Conservation (phyloP, 1,284 basidiomycete species). For the Sporisorium sorghi region DNA sequence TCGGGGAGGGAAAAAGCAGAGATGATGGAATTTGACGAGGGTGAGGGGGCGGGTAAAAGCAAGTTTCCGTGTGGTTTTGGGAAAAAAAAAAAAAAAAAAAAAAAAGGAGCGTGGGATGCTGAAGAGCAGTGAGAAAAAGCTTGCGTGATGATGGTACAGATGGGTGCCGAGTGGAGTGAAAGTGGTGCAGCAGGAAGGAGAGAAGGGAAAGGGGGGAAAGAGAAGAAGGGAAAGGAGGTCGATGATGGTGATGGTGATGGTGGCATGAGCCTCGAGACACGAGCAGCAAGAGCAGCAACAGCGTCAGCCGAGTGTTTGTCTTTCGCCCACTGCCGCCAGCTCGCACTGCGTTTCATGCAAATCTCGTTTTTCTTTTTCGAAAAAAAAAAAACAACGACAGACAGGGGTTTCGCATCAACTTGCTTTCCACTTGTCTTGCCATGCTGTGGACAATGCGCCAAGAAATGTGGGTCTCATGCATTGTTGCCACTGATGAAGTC, state of each 20-base stretch:
- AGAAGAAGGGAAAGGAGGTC: slow-evolving; percentile 1
- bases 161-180: neutral
- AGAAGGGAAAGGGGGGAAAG: neutral
- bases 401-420: slow-evolving; percentile 12
- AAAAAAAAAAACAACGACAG: neutral
- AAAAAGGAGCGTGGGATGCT: slow-evolving; percentile 34
- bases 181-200: neutral
- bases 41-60: neutral
- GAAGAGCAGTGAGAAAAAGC: slow-evolving; percentile 40
- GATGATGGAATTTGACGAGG: neutral
- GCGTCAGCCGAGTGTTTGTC: neutral
- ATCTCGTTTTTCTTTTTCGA: too few relatives aligned
- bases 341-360: slow-evolving; percentile 11
- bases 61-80: neutral
- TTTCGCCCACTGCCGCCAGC: slow-evolving; percentile 1
- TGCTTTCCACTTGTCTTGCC: neutral
- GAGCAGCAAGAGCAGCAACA: neutral
- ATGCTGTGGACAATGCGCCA: neutral
- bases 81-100: neutral
- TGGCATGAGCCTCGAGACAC: neutral
- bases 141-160: slow-evolving; percentile 6
- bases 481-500: neutral
- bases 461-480: neutral
- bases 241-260: slow-evolving; percentile 6
- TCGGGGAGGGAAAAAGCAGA: too few relatives aligned